Conservation (phyloP, 78 protist genomes). For the Parvularia atlantis region DNA sequence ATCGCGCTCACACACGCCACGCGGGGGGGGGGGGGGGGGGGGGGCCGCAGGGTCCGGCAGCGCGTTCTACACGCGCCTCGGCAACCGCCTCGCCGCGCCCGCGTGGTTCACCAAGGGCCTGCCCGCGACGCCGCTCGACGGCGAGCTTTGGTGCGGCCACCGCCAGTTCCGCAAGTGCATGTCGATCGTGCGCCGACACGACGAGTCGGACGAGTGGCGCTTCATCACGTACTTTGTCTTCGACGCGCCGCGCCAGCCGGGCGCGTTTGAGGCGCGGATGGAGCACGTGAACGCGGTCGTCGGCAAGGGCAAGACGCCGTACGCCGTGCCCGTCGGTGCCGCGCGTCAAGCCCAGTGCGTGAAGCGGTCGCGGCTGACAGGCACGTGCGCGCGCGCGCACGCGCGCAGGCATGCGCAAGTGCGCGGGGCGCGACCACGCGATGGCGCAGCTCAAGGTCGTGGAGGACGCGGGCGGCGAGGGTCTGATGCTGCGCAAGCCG, state of each 20-base stretch:
- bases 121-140: constrained; percentile 21
- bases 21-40: too few species aligned
- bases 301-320: neutral
- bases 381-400: too few species aligned
- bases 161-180: constrained; percentile 4
- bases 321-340: neutral
- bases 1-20: too few species aligned
- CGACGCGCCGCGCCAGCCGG: neutral
- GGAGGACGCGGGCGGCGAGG: constrained; percentile 26
- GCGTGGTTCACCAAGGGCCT: constrained; percentile 5
- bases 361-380: too few species aligned
- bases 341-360: neutral
- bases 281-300: neutral
- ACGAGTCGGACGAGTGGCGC: neutral
- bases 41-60: constrained; percentile 46
- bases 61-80: constrained; percentile 18
- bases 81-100: constrained; percentile 31
- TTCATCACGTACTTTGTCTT: constrained; percentile 22
- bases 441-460: neutral
- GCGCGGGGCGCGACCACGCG: neutral
- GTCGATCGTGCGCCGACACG: constrained; percentile 1
- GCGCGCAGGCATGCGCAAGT: too few species aligned
- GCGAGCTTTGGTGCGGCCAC: constrained; percentile 24
- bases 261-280: constrained; percentile 19
- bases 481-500: constrained; percentile 46